A percentile compares a stretch with the other conserved stretches of the same genome.
Evolutionary conservation across 2,329 filamentous ascomycete genomes (phyloP).

Genomic region (Penicillium sp.): DNA sequence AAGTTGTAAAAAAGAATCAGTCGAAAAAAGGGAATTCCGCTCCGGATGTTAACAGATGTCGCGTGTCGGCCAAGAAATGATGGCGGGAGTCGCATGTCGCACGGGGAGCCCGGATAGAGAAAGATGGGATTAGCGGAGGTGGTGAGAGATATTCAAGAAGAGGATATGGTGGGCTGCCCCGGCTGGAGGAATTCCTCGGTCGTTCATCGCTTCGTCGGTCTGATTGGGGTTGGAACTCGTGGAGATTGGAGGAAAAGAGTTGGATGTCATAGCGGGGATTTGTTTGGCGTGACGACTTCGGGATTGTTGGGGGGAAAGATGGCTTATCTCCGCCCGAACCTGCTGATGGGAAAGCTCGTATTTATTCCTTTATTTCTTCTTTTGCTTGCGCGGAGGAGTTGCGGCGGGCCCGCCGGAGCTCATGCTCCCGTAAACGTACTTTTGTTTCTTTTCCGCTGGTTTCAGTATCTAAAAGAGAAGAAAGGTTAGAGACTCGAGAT

Average conservation of each 20-base stretch:
- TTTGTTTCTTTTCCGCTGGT: constrained; percentile 99
- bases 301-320: constrained; percentile 21
- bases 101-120: constrained; percentile 10
- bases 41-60: constrained; percentile 18
- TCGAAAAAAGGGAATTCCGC: constrained; percentile 10
- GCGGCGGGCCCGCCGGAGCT: constrained; percentile 64
- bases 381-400: constrained; percentile 66
- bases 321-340: constrained; percentile 89
- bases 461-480: constrained; percentile 74
- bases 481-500: background rate
- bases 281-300: constrained; percentile 18
- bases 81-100: constrained; percentile 18
- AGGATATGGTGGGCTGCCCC: constrained; percentile 13
- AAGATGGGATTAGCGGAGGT: constrained; percentile 10
- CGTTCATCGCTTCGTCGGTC: constrained; percentile 27
- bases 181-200: constrained; percentile 20
- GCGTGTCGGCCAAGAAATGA: constrained; percentile 16
- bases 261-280: constrained; percentile 24
- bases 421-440: constrained; percentile 81
- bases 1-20: constrained; percentile 1
- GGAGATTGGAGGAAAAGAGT: constrained; percentile 16
- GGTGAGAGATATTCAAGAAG: constrained; percentile 7
- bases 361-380: constrained; percentile 64
- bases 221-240: constrained; percentile 12
- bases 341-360: constrained; percentile 72